A percentile compares a stretch with the other conserved stretches of the same genome.
Evolutionary conservation across 495 filamentous ascomycete species (phyloP).

Genomic region (Talaromyces thailandensis): DNA sequence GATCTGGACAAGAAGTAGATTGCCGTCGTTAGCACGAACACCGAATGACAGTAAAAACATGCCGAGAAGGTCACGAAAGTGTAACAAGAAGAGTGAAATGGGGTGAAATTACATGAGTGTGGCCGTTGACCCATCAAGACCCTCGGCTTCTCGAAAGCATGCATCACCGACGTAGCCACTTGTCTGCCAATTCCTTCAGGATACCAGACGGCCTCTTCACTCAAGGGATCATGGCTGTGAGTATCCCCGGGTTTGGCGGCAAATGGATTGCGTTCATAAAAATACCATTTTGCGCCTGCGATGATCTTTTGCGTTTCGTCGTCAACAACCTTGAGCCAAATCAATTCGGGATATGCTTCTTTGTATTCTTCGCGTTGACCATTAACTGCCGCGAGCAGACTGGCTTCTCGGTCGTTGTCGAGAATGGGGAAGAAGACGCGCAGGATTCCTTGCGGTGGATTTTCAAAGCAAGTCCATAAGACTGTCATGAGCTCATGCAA

Average conservation of each 20-base stretch:
- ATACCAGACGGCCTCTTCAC: constrained; percentile 17
- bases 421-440: constrained; percentile 6
- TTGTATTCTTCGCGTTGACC: constrained; percentile 5
- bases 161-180: constrained; percentile 11
- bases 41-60: neutral
- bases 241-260: neutral
- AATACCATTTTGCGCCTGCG: constrained; percentile 18
- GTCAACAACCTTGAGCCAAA: constrained; percentile 14
- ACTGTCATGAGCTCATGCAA: neutral
- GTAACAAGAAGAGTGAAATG: neutral
- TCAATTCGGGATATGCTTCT: constrained; percentile 1
- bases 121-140: constrained; percentile 9
- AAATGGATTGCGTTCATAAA: constrained; percentile 18
- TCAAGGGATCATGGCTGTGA: neutral
- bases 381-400: neutral
- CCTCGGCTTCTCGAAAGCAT: constrained; percentile 10
- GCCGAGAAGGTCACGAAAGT: neutral
- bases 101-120: constrained; percentile 12
- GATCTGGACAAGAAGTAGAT: constrained; percentile 9
- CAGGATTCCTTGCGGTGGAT: neutral
- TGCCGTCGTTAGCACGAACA: neutral
- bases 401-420: constrained; percentile 5
- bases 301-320: constrained; percentile 8
- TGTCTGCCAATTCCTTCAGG: constrained; percentile 13
- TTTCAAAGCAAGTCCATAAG: neutral